phyloP scores from a whole-genome alignment of 139 green algal species.

The Tetraselmis striata region DNA sequence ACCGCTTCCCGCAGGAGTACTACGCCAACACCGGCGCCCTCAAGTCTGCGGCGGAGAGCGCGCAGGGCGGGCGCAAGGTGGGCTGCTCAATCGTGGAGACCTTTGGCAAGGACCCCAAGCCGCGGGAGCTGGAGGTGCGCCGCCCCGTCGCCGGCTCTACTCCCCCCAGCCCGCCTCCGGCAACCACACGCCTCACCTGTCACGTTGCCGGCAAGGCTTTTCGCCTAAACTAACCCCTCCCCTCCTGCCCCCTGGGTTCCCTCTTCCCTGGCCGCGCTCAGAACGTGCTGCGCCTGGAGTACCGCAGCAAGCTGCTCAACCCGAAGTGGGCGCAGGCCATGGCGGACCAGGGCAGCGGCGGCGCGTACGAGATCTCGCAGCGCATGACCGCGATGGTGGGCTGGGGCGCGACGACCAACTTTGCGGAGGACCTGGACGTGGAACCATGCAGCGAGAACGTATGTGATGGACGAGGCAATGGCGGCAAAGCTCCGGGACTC shows the following conservation, averaged over 20 bases:
- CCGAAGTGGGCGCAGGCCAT: conserved; percentile 89
- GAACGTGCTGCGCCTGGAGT: conserved; percentile 88
- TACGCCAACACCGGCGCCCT: conserved; percentile 91
- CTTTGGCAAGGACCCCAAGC: conserved; percentile 60
- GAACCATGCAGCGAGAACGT: conserved; percentile 86
- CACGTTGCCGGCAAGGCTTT: too few relatives aligned
- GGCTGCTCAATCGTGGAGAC: conserved; percentile 77
- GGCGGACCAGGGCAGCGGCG: conserved; percentile 79
- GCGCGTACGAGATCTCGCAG: conserved; percentile 90
- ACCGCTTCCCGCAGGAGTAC: conserved; percentile 59
- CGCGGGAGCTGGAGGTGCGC: conserved; percentile 71
- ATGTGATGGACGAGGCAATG: conserved; percentile 84
- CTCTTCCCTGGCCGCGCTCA: neutral
- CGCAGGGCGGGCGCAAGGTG: conserved; percentile 41
- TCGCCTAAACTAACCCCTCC: too few relatives aligned
- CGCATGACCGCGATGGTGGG: conserved; percentile 92
- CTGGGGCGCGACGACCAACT: conserved; percentile 87
- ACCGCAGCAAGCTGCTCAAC: conserved; percentile 95
- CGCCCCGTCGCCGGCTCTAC: too few relatives aligned
- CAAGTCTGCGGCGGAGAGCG: conserved; percentile 67
- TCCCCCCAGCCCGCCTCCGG: too few relatives aligned
- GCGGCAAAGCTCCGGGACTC: conserved; percentile 58
- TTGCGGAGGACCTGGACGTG: conserved; percentile 89
- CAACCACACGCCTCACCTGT: too few relatives aligned
- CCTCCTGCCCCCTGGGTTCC: too few relatives aligned